Percentiles rank a stretch among this genome's conserved stretches.
Conservation (phyloP, 495 filamentous ascomycete genomes). For the Acidomyces sp. region DNA sequence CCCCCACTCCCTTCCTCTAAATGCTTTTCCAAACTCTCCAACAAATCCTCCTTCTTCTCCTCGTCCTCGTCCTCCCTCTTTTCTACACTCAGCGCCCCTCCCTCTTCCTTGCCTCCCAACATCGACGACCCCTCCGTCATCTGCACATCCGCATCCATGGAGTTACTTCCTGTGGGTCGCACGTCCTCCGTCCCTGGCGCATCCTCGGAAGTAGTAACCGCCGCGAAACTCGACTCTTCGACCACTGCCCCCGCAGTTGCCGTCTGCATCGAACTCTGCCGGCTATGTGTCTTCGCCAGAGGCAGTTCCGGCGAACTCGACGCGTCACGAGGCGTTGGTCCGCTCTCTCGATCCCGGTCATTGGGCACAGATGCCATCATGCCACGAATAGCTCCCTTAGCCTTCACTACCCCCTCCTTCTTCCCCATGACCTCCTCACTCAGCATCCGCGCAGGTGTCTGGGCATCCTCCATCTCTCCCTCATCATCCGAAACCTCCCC, state of each 20-base stretch:
- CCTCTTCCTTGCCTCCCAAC: not conserved
- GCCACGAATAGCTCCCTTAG: conserved; percentile 3
- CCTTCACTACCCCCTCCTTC: conserved; percentile 14
- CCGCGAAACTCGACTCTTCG: conserved; percentile 1
- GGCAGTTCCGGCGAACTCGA: conserved; percentile 28
- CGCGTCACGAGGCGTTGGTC: too few species aligned
- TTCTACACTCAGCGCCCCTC: conserved; percentile 9
- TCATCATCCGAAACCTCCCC: conserved; percentile 22
- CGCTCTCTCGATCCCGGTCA: too few species aligned
- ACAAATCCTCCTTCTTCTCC: conserved; percentile 31
- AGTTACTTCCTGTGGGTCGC: not conserved
- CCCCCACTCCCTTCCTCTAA: conserved; percentile 19
- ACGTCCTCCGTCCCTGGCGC: not conserved
- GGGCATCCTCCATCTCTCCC: conserved; percentile 23
- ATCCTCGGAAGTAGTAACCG: not conserved
- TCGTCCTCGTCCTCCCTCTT: conserved; percentile 25
- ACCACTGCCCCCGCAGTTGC: not conserved
- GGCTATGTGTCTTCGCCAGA: conserved; percentile 23
- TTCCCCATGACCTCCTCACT: conserved; percentile 21
- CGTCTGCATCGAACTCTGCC: conserved; percentile 20
- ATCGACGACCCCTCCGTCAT: not conserved
- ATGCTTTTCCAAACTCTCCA: conserved; percentile 31
- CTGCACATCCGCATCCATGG: not conserved
- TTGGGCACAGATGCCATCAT: too few species aligned
- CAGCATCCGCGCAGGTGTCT: conserved; percentile 2